Base-by-base conservation (phyloP, 1,284 basidiomycete genomes). In the Vanrija sp. region DNA sequence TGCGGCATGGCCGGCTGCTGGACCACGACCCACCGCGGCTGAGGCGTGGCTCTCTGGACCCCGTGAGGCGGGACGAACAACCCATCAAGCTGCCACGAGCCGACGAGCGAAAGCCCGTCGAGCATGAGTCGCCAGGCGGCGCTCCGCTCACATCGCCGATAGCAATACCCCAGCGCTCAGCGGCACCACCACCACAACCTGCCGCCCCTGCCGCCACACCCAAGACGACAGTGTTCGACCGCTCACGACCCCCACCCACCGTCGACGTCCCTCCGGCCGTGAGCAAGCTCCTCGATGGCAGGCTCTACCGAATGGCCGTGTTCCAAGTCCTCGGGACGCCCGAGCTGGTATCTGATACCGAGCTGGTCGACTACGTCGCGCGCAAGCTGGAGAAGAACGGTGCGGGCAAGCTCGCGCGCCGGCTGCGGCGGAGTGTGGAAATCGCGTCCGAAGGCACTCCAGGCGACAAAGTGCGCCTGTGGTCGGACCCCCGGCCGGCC, bases 221-320 rank as follows among this genome's bases (percentile, higher is more conserved):
- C 31, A 31, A 31, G 31, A 14, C 42, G 25, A 16, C 37, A 23
- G 38, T 15, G 31, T 4, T 12, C 16, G 36, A 16, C n/a, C 16
- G n/a, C 41, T 18, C 19, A 12, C 25, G 18, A 16, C 24, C 5
- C 45, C 43, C 19, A 20, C 31, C 23, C 38, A 20, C 18, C 20
- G 15, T 49, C 18, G 25, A 27, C 16, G 37, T 65, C 6, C 71
- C 71, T 1, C 62, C 60, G 0, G 41, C 57, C 15, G 48, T 73
- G 19, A 41, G 53, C 36, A 57, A 59, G 23, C 63, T 73, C 6
- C 65, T 73, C 25, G 36, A 51, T 18, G 56, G 61, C 9, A 62
- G 65, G 16, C 61, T 71, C 14, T 70, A 61, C 49, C 64, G 69
- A 16, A 51, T 70, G 24, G 54, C 66, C 7, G 66, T 66, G 9